Evolutionary conservation across 1,139 yeast species (phyloP).

Genomic region (Komagataea norvegica): DNA sequence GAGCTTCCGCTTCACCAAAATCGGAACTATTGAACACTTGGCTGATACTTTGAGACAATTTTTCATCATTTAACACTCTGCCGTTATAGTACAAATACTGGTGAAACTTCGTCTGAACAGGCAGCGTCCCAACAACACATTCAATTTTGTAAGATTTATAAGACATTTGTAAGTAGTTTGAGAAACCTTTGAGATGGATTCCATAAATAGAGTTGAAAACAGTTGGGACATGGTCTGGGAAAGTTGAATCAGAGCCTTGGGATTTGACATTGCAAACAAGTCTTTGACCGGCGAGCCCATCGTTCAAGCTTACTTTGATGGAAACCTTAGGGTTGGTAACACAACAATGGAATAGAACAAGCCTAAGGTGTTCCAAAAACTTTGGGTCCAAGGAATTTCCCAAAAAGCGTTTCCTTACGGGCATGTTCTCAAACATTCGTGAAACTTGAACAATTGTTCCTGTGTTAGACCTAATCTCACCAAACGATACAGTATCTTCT

Average conservation of each 20-base stretch:
- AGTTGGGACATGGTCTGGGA: constrained; percentile 6
- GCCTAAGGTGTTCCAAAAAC: constrained; percentile 32
- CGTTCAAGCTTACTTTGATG: constrained; percentile 24
- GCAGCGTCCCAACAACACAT: constrained; percentile 30
- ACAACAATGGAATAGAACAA: constrained; percentile 33
- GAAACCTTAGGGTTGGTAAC: constrained; percentile 29
- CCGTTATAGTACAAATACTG: constrained; percentile 49
- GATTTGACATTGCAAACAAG: constrained; percentile 10
- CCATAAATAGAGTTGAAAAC: constrained; percentile 27
- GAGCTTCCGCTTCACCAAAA: constrained; percentile 22
- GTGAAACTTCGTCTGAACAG: constrained; percentile 33
- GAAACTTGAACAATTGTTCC: constrained; percentile 52
- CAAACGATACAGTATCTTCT: constrained; percentile 8
- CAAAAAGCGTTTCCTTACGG: constrained; percentile 47
- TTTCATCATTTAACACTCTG: constrained; percentile 28
- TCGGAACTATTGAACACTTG: constrained; percentile 27
- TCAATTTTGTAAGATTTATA: constrained; percentile 29
- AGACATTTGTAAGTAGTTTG: constrained; percentile 25
- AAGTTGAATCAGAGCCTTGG: not conserved
- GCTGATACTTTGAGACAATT: constrained; percentile 30
- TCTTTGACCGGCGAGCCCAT: not conserved
- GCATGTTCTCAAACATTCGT: constrained; percentile 49
- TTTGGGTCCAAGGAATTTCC: constrained; percentile 24
- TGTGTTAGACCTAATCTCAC: constrained; percentile 10
- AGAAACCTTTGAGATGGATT: constrained; percentile 15